Evolutionary conservation across 1,139 yeast species (phyloP).

Genomic region (Geotrichum restrictum): DNA sequence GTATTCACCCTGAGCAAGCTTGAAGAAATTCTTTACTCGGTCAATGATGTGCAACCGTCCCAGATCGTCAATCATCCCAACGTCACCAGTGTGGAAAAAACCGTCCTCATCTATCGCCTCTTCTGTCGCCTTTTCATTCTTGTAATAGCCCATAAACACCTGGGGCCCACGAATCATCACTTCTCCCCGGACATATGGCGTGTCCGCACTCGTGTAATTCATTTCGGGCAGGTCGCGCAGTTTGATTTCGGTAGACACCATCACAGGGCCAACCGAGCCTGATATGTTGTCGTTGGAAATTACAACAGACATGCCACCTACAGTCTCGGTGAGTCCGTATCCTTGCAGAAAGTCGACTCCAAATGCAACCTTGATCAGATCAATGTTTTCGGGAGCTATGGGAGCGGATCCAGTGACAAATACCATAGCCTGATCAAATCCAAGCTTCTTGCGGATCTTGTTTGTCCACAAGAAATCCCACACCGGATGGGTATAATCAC

Average conservation of each 20-base stretch:
- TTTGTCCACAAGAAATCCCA: conserved; percentile 51
- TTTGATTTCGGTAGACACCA: conserved; percentile 53
- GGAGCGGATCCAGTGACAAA: conserved; percentile 73
- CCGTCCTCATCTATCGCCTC: conserved; percentile 59
- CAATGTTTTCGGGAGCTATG: conserved; percentile 55
- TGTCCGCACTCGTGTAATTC: conserved; percentile 54
- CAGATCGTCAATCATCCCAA: conserved; percentile 51
- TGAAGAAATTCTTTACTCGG: conserved; percentile 76
- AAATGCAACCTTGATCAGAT: conserved; percentile 59
- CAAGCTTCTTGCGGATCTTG: conserved; percentile 54
- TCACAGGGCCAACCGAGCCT: conserved; percentile 63
- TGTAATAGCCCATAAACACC: conserved; percentile 56
- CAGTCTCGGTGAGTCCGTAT: conserved; percentile 73
- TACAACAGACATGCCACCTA: conserved; percentile 57
- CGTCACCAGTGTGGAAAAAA: conserved; percentile 77
- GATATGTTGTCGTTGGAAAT: conserved; percentile 45
- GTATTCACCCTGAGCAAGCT: conserved; percentile 78
- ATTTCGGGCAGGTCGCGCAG: conserved; percentile 64
- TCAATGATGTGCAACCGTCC: conserved; percentile 65
- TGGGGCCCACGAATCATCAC: conserved; percentile 66
- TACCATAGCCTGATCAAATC: conserved; percentile 49
- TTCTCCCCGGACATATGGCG: conserved; percentile 53
- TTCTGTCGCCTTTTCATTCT: conserved; percentile 52
- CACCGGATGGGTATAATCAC: conserved; percentile 38
- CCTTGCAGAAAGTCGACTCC: conserved; percentile 63